phyloP scores from a whole-genome alignment of 2,329 filamentous ascomycete genomes.

The Aspergillus sclerotialis region DNA sequence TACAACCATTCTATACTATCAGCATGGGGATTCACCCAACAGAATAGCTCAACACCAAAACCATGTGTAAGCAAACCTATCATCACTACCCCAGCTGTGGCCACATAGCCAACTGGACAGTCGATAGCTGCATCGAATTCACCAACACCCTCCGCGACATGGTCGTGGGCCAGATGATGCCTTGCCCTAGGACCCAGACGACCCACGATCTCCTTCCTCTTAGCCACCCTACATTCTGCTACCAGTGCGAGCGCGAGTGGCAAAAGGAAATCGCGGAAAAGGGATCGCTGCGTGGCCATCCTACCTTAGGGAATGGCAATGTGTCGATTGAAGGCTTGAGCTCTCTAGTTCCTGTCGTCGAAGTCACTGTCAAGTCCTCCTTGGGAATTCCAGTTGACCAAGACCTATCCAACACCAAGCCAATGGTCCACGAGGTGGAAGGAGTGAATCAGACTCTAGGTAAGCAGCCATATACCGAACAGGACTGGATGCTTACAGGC shows the following conservation, averaged over 20 bases:
- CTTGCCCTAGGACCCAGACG: conserved; percentile 4
- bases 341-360: background rate
- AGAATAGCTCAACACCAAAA: no score
- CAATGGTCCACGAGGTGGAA: no score
- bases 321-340: background rate
- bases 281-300: background rate
- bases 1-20: no score
- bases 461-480: no score
- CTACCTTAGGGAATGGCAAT: background rate
- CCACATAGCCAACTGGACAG: conserved; percentile 19
- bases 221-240: conserved; percentile 3
- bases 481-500: no score
- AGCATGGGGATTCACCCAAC: no score
- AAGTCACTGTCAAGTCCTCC: background rate
- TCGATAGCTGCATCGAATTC: conserved; percentile 16
- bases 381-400: background rate
- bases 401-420: no score
- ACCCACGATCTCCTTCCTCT: conserved; percentile 9
- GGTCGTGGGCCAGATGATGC: background rate
- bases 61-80: conserved; percentile 21
- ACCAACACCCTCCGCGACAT: conserved; percentile 12
- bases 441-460: no score
- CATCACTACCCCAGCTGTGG: conserved; percentile 21
- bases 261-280: background rate
- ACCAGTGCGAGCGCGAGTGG: conserved; percentile 10